Percentiles rank a stretch among this genome's conserved stretches.
Conservation (phyloP, 163 green algal species). For the Scenedesmus sp. region DNA sequence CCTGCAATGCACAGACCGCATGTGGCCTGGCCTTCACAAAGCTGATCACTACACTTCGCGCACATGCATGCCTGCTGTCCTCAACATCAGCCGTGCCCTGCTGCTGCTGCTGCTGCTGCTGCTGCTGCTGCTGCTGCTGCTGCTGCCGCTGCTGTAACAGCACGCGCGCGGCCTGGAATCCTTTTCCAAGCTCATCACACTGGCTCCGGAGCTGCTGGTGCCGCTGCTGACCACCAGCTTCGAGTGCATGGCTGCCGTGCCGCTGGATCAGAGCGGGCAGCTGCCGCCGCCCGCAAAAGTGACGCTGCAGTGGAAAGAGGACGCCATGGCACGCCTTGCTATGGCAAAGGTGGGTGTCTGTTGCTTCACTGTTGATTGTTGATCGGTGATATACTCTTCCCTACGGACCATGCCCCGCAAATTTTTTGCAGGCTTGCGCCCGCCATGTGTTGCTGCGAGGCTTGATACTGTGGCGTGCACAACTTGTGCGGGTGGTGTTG, state of each 20-base stretch:
- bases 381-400: neutral
- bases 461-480: no score
- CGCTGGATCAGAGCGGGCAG: constrained; percentile 38
- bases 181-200: constrained; percentile 64
- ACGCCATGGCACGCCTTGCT: constrained; percentile 41
- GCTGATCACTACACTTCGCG: no score
- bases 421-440: no score
- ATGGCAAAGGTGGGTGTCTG: constrained; percentile 47
- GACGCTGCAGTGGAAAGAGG: constrained; percentile 44
- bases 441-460: neutral
- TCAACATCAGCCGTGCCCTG: neutral
- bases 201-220: constrained; percentile 63
- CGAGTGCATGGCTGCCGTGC: constrained; percentile 40
- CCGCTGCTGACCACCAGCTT: constrained; percentile 58
- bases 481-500: neutral
- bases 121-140: no score
- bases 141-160: constrained; percentile 35
- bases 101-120: no score
- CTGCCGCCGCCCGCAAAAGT: constrained; percentile 52
- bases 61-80: neutral
- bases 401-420: no score
- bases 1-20: no score
- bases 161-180: constrained; percentile 73
- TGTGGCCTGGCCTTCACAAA: no score
- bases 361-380: neutral